Conservation (phyloP, 176 grass and related monocot species). For the Themeda triandra region DNA sequence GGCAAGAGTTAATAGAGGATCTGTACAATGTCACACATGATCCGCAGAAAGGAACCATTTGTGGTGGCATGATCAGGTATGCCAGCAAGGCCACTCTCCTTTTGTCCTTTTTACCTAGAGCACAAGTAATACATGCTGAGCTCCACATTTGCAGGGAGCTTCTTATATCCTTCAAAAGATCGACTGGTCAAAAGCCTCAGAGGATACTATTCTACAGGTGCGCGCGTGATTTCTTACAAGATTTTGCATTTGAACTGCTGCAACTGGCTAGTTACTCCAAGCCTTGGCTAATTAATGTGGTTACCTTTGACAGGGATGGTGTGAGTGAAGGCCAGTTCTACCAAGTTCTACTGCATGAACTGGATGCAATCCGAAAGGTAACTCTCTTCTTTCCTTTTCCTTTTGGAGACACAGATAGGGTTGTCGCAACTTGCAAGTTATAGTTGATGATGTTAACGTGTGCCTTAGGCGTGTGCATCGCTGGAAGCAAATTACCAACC, state of each 20-base stretch:
- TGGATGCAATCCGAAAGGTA: slow-evolving; percentile 86
- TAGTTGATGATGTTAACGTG: not conserved
- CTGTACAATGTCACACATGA: slow-evolving; percentile 72
- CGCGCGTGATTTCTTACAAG: not conserved
- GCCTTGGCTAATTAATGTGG: not conserved
- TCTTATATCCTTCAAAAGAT: slow-evolving; percentile 79
- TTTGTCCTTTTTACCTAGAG: not conserved
- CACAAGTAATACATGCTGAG: not conserved
- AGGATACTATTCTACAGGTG: slow-evolving; percentile 89
- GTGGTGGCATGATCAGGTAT: slow-evolving; percentile 86
- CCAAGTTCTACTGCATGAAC: slow-evolving; percentile 79
- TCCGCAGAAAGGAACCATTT: slow-evolving; percentile 56
- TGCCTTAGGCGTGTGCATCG: slow-evolving; percentile 72
- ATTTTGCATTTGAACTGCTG: not conserved
- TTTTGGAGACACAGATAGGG: not conserved
- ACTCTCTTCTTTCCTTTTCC: not conserved
- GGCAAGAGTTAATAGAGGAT: slow-evolving; percentile 90
- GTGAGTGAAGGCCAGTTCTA: slow-evolving; percentile 96
- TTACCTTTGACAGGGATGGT: slow-evolving; percentile 55
- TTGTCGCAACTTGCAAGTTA: not conserved
- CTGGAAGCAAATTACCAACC: slow-evolving; percentile 84
- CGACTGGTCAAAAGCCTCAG: slow-evolving; percentile 70
- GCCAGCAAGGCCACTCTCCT: not conserved
- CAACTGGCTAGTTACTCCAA: not conserved
- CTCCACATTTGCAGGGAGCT: slow-evolving; percentile 64